A percentile compares a stretch with the other conserved stretches of the same genome.
Evolutionary conservation across 768 basidiomycete species (phyloP).

Genomic region (Mycena olivaceomarginata): DNA sequence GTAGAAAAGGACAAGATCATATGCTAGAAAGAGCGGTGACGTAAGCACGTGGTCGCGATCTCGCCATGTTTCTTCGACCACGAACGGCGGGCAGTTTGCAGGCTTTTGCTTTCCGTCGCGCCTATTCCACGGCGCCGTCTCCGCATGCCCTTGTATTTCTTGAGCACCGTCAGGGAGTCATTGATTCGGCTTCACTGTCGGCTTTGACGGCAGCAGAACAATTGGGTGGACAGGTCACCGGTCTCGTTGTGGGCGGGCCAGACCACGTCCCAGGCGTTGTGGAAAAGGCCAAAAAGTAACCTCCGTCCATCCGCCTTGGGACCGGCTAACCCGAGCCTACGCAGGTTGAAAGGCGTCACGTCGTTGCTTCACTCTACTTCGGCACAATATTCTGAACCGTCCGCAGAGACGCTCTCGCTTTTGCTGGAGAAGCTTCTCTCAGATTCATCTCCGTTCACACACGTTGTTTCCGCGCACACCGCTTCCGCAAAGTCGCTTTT

Average conservation of each 20-base stretch:
- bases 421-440: conserved; percentile 86
- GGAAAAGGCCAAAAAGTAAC: conserved; percentile 88
- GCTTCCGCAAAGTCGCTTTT: conserved; percentile 94
- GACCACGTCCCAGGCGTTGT: conserved; percentile 80
- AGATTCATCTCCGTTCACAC: conserved; percentile 82
- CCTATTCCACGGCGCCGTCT: conserved; percentile 76
- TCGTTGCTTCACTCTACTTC: conserved; percentile 83
- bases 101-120: conserved; percentile 56
- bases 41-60: conserved; percentile 4
- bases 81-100: conserved; percentile 39
- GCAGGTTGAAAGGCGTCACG: conserved; percentile 81
- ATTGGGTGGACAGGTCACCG: conserved; percentile 91
- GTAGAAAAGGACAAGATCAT: too few relatives aligned
- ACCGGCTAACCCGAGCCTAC: conserved; percentile 37
- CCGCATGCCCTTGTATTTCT: conserved; percentile 92
- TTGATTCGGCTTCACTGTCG: conserved; percentile 91
- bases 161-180: conserved; percentile 88
- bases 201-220: conserved; percentile 93
- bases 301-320: conserved; percentile 13
- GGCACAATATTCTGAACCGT: conserved; percentile 77
- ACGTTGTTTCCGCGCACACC: conserved; percentile 94
- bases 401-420: conserved; percentile 90
- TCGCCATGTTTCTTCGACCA: conserved; percentile 34
- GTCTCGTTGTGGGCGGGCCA: conserved; percentile 81
- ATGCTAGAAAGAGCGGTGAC: too few relatives aligned